These are phyloP conservation scores for Debaryomycetaceae sp. DNA, from an alignment of 1,139 yeast genomes.

Conservation along the genomic window DNA sequence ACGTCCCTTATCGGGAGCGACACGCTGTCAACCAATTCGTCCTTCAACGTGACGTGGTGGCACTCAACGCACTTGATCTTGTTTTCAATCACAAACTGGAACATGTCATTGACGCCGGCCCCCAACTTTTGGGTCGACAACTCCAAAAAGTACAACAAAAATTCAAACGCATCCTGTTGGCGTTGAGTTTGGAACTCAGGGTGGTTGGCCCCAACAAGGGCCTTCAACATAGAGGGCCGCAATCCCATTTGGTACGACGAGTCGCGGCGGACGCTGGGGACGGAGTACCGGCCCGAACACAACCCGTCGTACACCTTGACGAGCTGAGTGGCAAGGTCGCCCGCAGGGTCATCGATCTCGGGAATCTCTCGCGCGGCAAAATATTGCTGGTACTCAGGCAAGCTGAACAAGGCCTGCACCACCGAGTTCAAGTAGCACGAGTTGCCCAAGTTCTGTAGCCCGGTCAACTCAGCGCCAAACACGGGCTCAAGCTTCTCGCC, in stretches of 20 bases:
- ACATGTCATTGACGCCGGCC: constrained; percentile 39
- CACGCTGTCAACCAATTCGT: constrained; percentile 63
- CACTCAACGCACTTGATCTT: constrained; percentile 64
- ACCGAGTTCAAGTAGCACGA: constrained; percentile 88
- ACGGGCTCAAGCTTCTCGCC: constrained; percentile 66
- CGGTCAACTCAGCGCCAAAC: constrained; percentile 69
- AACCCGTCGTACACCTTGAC: constrained; percentile 79
- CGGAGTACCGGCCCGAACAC: constrained; percentile 67
- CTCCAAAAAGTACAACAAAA: constrained; percentile 63
- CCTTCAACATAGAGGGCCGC: constrained; percentile 71
- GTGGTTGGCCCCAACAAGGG: constrained; percentile 71
- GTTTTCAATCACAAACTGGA: constrained; percentile 63
- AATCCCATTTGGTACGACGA: constrained; percentile 71
- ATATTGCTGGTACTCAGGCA: constrained; percentile 35
- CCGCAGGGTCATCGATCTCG: constrained; percentile 50
- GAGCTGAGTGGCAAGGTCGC: constrained; percentile 66
- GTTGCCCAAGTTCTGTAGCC: constrained; percentile 85
- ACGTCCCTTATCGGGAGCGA: constrained; percentile 55
- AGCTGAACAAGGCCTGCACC: constrained; percentile 56
- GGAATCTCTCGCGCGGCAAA: constrained; percentile 25
- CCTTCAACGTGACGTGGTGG: constrained; percentile 52
- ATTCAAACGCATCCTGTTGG: constrained; percentile 96
- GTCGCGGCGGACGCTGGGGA: constrained; percentile 34
- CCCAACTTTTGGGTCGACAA: constrained; percentile 56
- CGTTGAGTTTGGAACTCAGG: constrained; percentile 79